These are phyloP conservation scores for Chlorella ohadii DNA, from an alignment of 139 green algal species.

Conservation along the genomic window DNA sequence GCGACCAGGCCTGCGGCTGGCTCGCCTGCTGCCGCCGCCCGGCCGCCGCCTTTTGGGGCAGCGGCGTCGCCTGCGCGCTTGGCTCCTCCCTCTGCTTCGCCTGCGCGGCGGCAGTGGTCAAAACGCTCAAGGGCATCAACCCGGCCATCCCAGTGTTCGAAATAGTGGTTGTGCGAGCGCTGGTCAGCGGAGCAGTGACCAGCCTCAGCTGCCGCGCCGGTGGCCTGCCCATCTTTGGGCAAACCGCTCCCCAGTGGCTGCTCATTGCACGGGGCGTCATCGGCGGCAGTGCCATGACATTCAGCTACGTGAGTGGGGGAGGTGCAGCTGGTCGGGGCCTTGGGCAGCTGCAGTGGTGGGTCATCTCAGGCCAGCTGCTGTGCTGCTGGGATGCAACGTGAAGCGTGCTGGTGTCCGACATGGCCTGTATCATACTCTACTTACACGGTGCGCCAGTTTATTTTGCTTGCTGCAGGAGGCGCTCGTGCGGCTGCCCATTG, in stretches of 20 bases:
- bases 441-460: neutral
- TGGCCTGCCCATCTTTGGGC: neutral
- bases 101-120: neutral
- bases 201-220: constrained; percentile 8
- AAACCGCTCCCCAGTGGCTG: neutral
- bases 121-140: constrained; percentile 16
- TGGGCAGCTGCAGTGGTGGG: too few species aligned
- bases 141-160: constrained; percentile 47
- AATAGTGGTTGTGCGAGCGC: constrained; percentile 42
- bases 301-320: constrained; percentile 26
- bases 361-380: too few species aligned
- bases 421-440: too few species aligned
- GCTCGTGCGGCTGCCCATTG: constrained; percentile 46
- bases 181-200: constrained; percentile 17
- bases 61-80: constrained; percentile 5
- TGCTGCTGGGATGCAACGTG: too few species aligned
- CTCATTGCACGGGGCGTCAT: constrained; percentile 10
- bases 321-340: too few species aligned
- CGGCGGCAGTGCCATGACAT: constrained; percentile 35
- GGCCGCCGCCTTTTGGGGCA: constrained; percentile 32
- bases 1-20: too few species aligned
- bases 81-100: constrained; percentile 1
- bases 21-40: neutral
- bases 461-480: neutral
- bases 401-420: too few species aligned